phyloP scores from a whole-genome alignment of 1,139 yeast species.

The Ogataea hybrid region DNA sequence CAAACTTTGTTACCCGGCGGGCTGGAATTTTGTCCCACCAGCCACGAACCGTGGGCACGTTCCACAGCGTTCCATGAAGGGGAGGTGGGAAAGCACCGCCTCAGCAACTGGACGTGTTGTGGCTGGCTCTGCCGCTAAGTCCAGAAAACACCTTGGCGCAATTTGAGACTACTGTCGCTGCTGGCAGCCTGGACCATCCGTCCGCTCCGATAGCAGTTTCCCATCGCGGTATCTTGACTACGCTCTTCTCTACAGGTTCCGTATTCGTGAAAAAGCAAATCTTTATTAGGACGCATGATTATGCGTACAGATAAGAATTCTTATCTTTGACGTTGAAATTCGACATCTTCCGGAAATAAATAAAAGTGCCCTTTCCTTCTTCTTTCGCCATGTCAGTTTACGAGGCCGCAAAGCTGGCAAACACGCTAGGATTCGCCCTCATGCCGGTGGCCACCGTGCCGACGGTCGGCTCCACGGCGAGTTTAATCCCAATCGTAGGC shows the following conservation, averaged over 20 bases:
- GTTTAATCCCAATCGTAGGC: not conserved
- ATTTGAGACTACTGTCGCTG: too few relatives aligned
- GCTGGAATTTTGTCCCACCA: too few relatives aligned
- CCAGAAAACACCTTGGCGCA: not conserved
- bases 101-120: too few relatives aligned
- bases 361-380: not conserved
- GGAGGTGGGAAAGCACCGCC: not conserved
- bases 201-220: too few relatives aligned
- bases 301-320: conserved; percentile 9
- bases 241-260: not conserved
- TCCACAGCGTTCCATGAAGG: not conserved
- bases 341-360: not conserved
- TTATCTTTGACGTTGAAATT: conserved; percentile 5
- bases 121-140: not conserved
- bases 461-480: not conserved
- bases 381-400: not conserved
- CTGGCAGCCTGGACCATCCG: too few relatives aligned
- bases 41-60: not conserved
- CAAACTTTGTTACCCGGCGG: conserved; percentile 8
- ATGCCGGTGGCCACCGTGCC: conserved; percentile 1
- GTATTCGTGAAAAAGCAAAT: not conserved
- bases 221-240: too few relatives aligned
- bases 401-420: conserved; percentile 1
- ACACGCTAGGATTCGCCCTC: conserved; percentile 2
- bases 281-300: conserved; percentile 5